A percentile compares a stretch with the other conserved stretches of the same genome.
phyloP scores from a whole-genome alignment of 768 basidiomycete genomes.

The Rhizopogon vesiculosus region DNA sequence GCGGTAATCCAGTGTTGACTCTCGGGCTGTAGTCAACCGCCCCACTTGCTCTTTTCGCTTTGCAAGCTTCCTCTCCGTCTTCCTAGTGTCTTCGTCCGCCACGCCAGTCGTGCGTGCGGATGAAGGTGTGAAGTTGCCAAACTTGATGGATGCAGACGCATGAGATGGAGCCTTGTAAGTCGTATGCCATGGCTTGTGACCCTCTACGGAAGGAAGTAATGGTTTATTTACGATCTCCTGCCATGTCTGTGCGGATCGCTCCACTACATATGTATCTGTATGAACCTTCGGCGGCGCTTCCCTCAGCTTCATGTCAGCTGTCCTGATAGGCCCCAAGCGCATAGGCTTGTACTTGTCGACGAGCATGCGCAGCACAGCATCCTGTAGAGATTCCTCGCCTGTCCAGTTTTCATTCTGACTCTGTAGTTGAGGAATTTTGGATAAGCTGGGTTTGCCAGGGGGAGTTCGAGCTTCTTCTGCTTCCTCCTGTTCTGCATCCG shows the following conservation, averaged over 20 bases:
- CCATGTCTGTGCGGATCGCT: conserved; percentile 4
- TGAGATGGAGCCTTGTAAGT: conserved; percentile 60
- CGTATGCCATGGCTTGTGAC: conserved; percentile 68
- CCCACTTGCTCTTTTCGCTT: conserved; percentile 51
- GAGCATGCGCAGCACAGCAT: conserved; percentile 78
- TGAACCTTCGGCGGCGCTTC: conserved; percentile 37
- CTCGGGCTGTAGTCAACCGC: conserved; percentile 57
- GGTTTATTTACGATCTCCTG: conserved; percentile 34
- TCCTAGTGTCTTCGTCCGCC: conserved; percentile 35
- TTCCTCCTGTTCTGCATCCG: conserved; percentile 56
- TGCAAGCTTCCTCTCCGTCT: conserved; percentile 43
- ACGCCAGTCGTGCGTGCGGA: conserved; percentile 10
- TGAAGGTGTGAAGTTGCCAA: conserved; percentile 39
- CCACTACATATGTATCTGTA: conserved; percentile 7
- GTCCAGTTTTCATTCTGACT: conserved; percentile 66
- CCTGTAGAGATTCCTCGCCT: conserved; percentile 66
- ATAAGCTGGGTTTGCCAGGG: conserved; percentile 6
- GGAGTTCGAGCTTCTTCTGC: conserved; percentile 25
- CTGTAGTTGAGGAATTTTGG: conserved; percentile 28
- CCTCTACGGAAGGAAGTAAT: conserved; percentile 48
- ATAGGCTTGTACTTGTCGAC: conserved; percentile 85
- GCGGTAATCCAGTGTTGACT: conserved; percentile 73
- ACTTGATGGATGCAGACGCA: conserved; percentile 45
- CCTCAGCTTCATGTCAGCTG: conserved; percentile 66
- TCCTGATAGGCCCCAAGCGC: conserved; percentile 50